Conservation (phyloP, 306 rosid genomes). For the Crotalaria pallida region DNA sequence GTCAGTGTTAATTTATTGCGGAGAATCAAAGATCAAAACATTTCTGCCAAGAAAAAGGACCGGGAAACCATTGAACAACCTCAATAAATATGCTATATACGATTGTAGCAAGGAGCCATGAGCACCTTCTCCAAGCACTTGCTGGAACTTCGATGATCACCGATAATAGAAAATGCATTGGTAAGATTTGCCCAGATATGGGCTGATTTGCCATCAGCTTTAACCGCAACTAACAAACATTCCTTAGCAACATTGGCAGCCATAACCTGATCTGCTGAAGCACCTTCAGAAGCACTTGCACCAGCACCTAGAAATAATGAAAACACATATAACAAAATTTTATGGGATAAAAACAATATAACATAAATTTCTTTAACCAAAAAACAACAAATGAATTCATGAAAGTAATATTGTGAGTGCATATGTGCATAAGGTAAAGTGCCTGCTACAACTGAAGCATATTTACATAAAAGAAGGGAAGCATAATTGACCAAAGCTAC, state of each 20-base stretch:
- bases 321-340: neutral
- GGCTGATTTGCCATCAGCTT: conserved; percentile 79
- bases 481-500: conserved; percentile 87
- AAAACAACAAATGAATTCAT: neutral
- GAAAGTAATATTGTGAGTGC: conserved; percentile 3
- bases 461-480: conserved; percentile 68
- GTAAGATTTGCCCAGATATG: conserved; percentile 94
- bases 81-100: conserved; percentile 42
- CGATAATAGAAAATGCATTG: conserved; percentile 59
- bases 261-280: conserved; percentile 45
- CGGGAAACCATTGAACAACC: conserved; percentile 46
- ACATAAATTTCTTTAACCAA: conserved; percentile 17
- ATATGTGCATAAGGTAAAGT: conserved; percentile 27
- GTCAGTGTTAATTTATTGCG: neutral
- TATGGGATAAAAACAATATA: neutral
- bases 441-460: conserved; percentile 87
- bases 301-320: conserved; percentile 70
- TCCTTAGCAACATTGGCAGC: conserved; percentile 85
- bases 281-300: conserved; percentile 66
- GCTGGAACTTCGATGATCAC: conserved; percentile 86
- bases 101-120: conserved; percentile 45
- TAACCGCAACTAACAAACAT: conserved; percentile 77
- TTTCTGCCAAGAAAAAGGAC: conserved; percentile 29
- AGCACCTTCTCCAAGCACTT: conserved; percentile 98
- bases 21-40: conserved; percentile 12